Evolutionary conservation across 768 basidiomycete species (phyloP), one percentile per base, ranked within the genome.

Genomic region (Crepidotus variabilis): DNA sequence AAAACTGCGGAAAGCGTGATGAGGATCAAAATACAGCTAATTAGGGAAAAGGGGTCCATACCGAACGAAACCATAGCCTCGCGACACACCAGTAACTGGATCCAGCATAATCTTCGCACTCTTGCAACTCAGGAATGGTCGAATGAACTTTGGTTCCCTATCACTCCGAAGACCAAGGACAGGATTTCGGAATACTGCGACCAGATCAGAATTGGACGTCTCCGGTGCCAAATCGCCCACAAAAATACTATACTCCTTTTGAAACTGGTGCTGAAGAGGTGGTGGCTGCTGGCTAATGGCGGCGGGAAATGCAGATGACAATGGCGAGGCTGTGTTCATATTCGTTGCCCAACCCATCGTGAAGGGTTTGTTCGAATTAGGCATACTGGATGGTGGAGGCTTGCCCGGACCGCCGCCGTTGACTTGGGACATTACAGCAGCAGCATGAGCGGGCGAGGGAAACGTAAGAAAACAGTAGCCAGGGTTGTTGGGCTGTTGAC

Each of bases 61-160:
- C 90, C 94, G 81, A 36, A 97, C 94, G 66, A 96, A 96, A 24
- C 94, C 94, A 70, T 95, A 96, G 2, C 94, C 94, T 59, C 92
- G 80, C 24, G 90, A 92, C 20, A 93, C 84, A 16, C 93, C 93
- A 4, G 92, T 93, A 20, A 88, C 82, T 1, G 94, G 92, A 69
- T 94, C 92, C 49, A 93, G 75, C 92, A 94, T 94, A 61, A 93
- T 96, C 76, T 94, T 94, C 28, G 94, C 94, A 69, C 92, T 94
- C 76, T 93, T 94, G 73, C 93, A 94, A 69, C 92, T 94, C 35
- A 84, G 72, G 73, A 96, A 97, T 2, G 92, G 91, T 7, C 86
- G 81, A 53, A 95, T 92, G 61, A 92, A 90, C 69, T 91, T 90
- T 18, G 92, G 92, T 68, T 90, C 90, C 56, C 92, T 80, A 67